phyloP scores from a whole-genome alignment of 108 stramenopile genomes.

The Conticribra guillardii region DNA sequence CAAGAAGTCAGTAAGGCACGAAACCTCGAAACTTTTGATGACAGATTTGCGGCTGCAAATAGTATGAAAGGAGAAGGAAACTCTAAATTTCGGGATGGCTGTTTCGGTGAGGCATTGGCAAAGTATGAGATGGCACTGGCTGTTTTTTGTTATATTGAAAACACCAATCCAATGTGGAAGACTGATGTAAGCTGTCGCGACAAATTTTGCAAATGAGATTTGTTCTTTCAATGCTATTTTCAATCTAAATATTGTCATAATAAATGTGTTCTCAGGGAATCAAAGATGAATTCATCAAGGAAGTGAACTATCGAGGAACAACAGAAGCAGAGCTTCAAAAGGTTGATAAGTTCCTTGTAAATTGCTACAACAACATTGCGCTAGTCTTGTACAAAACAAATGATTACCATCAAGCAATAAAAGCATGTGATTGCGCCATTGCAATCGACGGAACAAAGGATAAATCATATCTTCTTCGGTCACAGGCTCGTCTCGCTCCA shows the following conservation, averaged over 20 bases:
- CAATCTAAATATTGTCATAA: background rate
- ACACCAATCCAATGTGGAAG: constrained; percentile 36
- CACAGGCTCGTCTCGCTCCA: constrained; percentile 39
- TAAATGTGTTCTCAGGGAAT: constrained; percentile 31
- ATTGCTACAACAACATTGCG: constrained; percentile 53
- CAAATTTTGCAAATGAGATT: background rate
- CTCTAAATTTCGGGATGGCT: constrained; percentile 26
- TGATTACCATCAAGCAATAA: constrained; percentile 27
- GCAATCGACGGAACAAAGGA: constrained; percentile 27
- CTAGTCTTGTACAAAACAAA: constrained; percentile 23
- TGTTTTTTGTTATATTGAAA: constrained; percentile 45
- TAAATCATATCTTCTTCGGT: constrained; percentile 45
- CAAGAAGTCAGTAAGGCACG: constrained; percentile 40
- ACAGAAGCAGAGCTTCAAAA: constrained; percentile 19
- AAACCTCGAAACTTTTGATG: constrained; percentile 8
- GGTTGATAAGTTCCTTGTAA: constrained; percentile 21
- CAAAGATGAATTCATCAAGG: constrained; percentile 43
- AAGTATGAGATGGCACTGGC: constrained; percentile 46
- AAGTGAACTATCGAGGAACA: constrained; percentile 21
- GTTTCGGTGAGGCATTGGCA: constrained; percentile 30
- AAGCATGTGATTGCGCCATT: constrained; percentile 51
- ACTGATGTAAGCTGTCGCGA: background rate
- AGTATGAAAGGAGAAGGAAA: constrained; percentile 48
- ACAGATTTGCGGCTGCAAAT: constrained; percentile 34
- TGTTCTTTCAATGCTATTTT: background rate